phyloP scores from a whole-genome alignment of 2,329 filamentous ascomycete species.

The Colletotrichum truncatum region DNA sequence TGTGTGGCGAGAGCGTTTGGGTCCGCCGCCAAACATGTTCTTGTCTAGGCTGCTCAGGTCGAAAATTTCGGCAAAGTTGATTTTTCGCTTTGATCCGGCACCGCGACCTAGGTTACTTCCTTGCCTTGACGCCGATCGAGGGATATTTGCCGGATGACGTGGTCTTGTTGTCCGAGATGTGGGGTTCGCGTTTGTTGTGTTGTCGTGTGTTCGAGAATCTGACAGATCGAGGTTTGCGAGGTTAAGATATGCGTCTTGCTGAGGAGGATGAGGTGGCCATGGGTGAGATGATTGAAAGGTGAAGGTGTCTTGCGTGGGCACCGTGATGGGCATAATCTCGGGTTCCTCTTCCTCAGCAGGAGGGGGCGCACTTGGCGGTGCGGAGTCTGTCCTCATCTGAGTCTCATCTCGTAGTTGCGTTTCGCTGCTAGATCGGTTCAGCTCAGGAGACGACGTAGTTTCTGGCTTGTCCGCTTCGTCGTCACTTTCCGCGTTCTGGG shows the following conservation, averaged over 20 bases:
- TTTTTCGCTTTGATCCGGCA: conserved; percentile 76
- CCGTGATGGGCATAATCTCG: conserved; percentile 48
- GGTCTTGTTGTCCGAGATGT: conserved; percentile 22
- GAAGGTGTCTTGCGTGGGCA: conserved; percentile 70
- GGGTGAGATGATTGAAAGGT: conserved; percentile 74
- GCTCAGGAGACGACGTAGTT: conserved; percentile 65
- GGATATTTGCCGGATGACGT: conserved; percentile 26
- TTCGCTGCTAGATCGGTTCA: conserved; percentile 55
- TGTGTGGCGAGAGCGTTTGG: conserved; percentile 61
- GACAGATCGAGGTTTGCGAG: conserved; percentile 69
- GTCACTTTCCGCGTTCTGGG: conserved; percentile 70
- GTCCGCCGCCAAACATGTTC: conserved; percentile 61
- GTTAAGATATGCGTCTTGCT: conserved; percentile 65
- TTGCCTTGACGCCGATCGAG: conserved; percentile 23
- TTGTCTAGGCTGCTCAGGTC: conserved; percentile 74
- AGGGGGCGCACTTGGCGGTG: conserved; percentile 36
- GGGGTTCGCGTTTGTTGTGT: conserved; percentile 36
- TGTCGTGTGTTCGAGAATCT: conserved; percentile 56
- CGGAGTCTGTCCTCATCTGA: conserved; percentile 46
- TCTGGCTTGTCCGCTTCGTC: conserved; percentile 75
- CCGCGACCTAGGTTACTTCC: conserved; percentile 64
- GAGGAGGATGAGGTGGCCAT: conserved; percentile 52
- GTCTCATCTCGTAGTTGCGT: conserved; percentile 31
- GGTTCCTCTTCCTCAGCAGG: conserved; percentile 29
- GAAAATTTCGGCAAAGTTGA: conserved; percentile 80